Base-by-base conservation (phyloP, 2,329 filamentous ascomycete genomes). In the Ascomycota sp. region DNA sequence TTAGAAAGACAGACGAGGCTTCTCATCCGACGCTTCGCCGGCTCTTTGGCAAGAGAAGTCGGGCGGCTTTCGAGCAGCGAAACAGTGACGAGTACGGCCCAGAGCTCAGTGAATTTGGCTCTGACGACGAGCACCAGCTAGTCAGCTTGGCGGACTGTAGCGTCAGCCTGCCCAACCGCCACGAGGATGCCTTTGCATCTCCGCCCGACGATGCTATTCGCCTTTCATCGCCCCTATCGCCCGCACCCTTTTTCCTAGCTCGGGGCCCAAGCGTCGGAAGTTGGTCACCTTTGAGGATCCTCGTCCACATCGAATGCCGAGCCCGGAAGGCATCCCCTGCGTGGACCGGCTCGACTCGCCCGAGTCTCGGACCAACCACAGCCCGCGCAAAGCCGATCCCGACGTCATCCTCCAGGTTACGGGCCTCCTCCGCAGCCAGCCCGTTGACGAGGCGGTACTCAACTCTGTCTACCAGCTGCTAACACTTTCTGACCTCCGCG, bases 401-500 rank as follows among this genome's bases (percentile, higher is more conserved):
- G 44, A 46, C 34, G 43, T 65, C 30, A 56, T 55, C 2, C 43
- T 51, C 4, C 55, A 67, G 29, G 52, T 73, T 25, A 54, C 71
- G 47, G 38, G 41, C 2, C 41, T 73, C 5, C 55, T 75, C 2
- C 46, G 47, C 10, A 50, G 46, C 25, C 52, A 60, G 32, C 41
- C 48, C 7, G 36, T 71, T 11, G 49, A 54, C 15, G 41, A 46
- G 2, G 34, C 41, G 0, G 50, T 55, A 1, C 46, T 55, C 4
- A 33, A 38, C 2, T 48, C 43, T 15, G 45, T 75, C 2, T 46
- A 48, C 1, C 34, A 38, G 17, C 39, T 66, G 7, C 53, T 80
- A 21, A 56, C 61, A 23, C 63, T 52, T 27, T 61, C 78, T 37
- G 63, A 67, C 11, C 50, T 71, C 30, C 62, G 59, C 30, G 59